Evolutionary conservation across 2,329 filamentous ascomycete genomes (phyloP).

Genomic region (Sordariomycetes sp.): DNA sequence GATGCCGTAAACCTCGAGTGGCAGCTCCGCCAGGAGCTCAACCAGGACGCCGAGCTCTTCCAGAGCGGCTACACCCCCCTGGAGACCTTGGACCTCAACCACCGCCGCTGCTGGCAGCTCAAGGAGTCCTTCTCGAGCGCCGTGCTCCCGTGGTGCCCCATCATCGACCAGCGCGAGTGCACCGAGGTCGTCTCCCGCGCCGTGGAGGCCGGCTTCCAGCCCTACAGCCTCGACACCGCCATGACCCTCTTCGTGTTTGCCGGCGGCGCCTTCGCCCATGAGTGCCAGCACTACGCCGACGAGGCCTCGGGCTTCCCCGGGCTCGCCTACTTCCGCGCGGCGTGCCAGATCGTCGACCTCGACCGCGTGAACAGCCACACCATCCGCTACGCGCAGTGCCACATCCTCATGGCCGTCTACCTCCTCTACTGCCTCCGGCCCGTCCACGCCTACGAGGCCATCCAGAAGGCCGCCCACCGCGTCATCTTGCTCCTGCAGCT

Average conservation of each 20-base stretch:
- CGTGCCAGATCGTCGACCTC: slow-evolving; percentile 6
- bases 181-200: slow-evolving; percentile 4
- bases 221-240: slow-evolving; percentile 4
- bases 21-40: slow-evolving; percentile 5
- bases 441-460: slow-evolving; percentile 10
- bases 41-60: not conserved
- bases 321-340: slow-evolving; percentile 9
- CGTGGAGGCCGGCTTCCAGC: slow-evolving; percentile 4
- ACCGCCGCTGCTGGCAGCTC: slow-evolving; percentile 6
- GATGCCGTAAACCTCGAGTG: slow-evolving; percentile 1
- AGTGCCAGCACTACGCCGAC: slow-evolving; percentile 5
- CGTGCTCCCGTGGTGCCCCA: slow-evolving; percentile 12
- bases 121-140: slow-evolving; percentile 9
- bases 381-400: slow-evolving; percentile 9
- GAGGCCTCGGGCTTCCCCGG: slow-evolving; percentile 5
- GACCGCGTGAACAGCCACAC: slow-evolving; percentile 3
- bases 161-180: slow-evolving; percentile 10
- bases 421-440: slow-evolving; percentile 10
- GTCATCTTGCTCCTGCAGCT: slow-evolving; percentile 7
- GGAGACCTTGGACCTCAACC: slow-evolving; percentile 6
- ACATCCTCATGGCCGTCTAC: slow-evolving; percentile 10
- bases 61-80: not conserved
- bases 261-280: slow-evolving; percentile 6
- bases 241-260: slow-evolving; percentile 9
- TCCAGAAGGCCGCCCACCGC: slow-evolving; percentile 7